These are phyloP conservation scores for Arabidopsis lyrata DNA, from an alignment of 441 rosid genomes.

Conservation along the genomic window DNA sequence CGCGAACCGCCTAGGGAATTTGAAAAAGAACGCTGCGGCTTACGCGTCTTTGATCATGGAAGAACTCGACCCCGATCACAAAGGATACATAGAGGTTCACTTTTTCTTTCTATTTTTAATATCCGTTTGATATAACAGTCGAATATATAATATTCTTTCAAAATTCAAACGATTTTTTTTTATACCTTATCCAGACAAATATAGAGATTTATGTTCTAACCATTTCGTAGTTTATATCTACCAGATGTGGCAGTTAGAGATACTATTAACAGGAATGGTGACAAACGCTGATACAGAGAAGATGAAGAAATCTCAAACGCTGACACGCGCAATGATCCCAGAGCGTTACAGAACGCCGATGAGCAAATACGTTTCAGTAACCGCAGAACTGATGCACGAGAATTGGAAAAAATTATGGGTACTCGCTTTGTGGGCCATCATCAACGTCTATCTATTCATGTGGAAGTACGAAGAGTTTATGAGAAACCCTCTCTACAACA, in stretches of 20 bases:
- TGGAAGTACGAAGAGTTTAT: constrained; percentile 60
- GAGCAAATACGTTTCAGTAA: constrained; percentile 52
- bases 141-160: no score
- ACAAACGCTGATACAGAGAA: constrained; percentile 48
- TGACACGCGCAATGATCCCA: constrained; percentile 89
- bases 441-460: constrained; percentile 55
- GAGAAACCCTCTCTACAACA: constrained; percentile 50
- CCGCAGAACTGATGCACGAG: constrained; percentile 57
- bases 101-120: not conserved
- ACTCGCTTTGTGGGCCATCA: constrained; percentile 50
- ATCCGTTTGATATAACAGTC: not conserved
- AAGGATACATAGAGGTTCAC: constrained; percentile 85
- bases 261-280: constrained; percentile 79
- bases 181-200: not conserved
- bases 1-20: constrained; percentile 78
- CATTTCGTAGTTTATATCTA: constrained; percentile 10
- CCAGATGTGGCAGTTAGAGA: constrained; percentile 93
- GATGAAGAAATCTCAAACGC: constrained; percentile 46
- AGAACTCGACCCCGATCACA: constrained; percentile 93
- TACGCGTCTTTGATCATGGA: constrained; percentile 95
- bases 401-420: constrained; percentile 79
- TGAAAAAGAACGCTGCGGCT: constrained; percentile 63
- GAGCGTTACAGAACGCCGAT: constrained; percentile 67
- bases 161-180: no score
- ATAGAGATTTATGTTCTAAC: constrained; percentile 12